Conservation (phyloP, 1,284 basidiomycete species). For the Trichosporon sp. region DNA sequence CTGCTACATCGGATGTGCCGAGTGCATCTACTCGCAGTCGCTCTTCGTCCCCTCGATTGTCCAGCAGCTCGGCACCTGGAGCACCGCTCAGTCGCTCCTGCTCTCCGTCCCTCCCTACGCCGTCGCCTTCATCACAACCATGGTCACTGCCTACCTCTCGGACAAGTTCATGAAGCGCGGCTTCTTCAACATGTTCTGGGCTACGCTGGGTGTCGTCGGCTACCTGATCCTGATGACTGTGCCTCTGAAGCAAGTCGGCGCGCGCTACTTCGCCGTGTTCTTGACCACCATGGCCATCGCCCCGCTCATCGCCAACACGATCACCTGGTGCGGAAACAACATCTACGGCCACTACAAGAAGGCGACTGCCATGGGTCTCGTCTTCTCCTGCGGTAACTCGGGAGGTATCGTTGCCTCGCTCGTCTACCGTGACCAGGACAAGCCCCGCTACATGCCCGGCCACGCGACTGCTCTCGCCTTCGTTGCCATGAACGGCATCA, state of each 20-base stretch:
- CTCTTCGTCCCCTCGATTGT: slow-evolving; percentile 59
- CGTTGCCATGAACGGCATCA: slow-evolving; percentile 46
- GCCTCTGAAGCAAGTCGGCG: slow-evolving; percentile 38
- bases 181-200: slow-evolving; percentile 58
- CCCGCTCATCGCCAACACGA: slow-evolving; percentile 57
- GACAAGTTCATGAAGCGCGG: slow-evolving; percentile 55
- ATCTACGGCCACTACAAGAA: slow-evolving; percentile 56
- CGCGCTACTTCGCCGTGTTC: slow-evolving; percentile 58
- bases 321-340: slow-evolving; percentile 58
- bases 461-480: slow-evolving; percentile 56
- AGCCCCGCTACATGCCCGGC: slow-evolving; percentile 48
- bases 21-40: slow-evolving; percentile 56
- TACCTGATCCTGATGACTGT: slow-evolving; percentile 46
- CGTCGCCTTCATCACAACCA: slow-evolving; percentile 59
- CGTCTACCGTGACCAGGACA: slow-evolving; percentile 52
- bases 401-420: slow-evolving; percentile 59
- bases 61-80: slow-evolving; percentile 54
- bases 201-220: slow-evolving; percentile 53
- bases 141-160: slow-evolving; percentile 54
- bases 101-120: slow-evolving; percentile 58
- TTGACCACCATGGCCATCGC: slow-evolving; percentile 55
- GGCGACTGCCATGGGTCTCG: slow-evolving; percentile 58
- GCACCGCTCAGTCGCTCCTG: slow-evolving; percentile 54
- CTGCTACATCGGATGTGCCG: slow-evolving; percentile 55
- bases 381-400: slow-evolving; percentile 59